Conservation (phyloP, 202 grass and related monocot species). For the Carex sylvatica region DNA sequence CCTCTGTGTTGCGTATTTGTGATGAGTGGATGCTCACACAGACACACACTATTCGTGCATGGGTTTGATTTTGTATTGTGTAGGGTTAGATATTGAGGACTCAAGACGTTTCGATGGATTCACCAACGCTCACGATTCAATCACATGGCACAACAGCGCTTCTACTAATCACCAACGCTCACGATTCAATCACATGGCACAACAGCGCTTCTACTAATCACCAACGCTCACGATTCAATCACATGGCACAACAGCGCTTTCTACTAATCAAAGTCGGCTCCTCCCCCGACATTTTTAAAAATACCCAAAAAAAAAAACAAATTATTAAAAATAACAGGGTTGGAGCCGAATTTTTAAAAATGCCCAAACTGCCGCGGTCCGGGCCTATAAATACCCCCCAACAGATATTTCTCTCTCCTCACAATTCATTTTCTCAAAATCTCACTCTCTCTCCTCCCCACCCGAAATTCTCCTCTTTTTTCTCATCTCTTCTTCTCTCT, state of each 20-base stretch:
- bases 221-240: neutral
- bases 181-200: neutral
- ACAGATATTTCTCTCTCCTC: no score
- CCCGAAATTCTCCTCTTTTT: no score
- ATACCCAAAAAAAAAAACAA: no score
- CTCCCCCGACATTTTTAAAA: no score
- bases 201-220: neutral
- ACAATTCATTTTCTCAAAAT: no score
- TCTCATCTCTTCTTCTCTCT: no score
- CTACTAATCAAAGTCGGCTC: no score
- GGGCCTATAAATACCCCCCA: no score
- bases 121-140: neutral
- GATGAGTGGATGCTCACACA: slow-evolving; percentile 29
- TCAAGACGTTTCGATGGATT: neutral
- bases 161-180: neutral
- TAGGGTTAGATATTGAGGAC: slow-evolving; percentile 5
- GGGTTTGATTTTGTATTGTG: neutral
- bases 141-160: neutral
- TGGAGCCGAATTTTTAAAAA: no score
- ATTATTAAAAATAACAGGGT: no score
- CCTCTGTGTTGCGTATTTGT: slow-evolving; percentile 17
- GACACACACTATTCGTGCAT: slow-evolving; percentile 7
- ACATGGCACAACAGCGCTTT: neutral
- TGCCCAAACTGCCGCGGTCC: no score
- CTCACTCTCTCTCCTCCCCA: no score